Evolutionary conservation across 2,329 filamentous ascomycete species (phyloP), one percentile per base, ranked within the genome.

Genomic region (Beauveria medogensis): DNA sequence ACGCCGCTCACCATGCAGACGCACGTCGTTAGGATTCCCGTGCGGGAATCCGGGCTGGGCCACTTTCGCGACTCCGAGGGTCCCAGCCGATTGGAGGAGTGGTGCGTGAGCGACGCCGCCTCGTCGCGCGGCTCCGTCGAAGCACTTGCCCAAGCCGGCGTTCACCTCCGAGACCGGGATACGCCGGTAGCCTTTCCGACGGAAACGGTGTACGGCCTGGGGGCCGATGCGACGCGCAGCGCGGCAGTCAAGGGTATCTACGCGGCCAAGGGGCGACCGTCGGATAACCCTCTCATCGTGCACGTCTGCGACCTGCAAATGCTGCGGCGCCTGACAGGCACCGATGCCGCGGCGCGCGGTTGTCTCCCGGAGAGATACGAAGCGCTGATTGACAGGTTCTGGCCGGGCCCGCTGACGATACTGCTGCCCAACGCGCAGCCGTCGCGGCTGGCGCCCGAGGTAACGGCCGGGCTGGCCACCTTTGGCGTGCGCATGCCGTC

Each of bases 161-260:
- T 80, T 14, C 80, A 86, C 65, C 78, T 96, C 41, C 82, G 79
- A 56, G 79, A 79, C 20, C 86, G 82, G 56, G 82, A 90, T 70
- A 82, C 82, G 3, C 94, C 94, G 5, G 91, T 99, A 53, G 94
- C 91, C 1, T 99, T 99, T 71, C 94, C 94, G 0, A 99, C 94
- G 0, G 94, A 99, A 76, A 99, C 94, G 0, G 94, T 99, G 0
- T 99, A 99, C 72, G 94, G 94, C 0, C 82, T 99, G 8, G 94
- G 92, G n/a, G 94, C 94, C 16, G 94, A 97, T 76, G 94, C 94
- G 12, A 97, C 92, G 28, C 84, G 91, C 67, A 91, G 87, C 68
- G 80, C 78, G 26, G 89, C 93, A 2, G 93, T 97, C 7, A 86
- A 82, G 69, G 92, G 92, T n/a, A 99, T 99, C 66, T 99, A 94